Base-by-base conservation (phyloP, 2,329 filamentous ascomycete genomes). In the Fusarium buxicola region DNA sequence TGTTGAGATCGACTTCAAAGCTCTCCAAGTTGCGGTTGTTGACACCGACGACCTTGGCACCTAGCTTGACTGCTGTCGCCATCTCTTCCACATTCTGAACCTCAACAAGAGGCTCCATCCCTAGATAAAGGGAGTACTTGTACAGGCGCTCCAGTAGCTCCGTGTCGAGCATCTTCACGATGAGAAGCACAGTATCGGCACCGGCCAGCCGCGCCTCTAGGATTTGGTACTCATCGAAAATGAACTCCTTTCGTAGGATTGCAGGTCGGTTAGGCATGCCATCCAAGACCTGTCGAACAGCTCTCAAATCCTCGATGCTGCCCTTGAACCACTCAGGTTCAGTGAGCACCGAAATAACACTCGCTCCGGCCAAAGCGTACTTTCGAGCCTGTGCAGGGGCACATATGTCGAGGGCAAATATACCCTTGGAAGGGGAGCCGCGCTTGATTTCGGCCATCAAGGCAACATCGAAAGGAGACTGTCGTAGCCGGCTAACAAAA, bases 261-360 rank as follows among this genome's bases (percentile, higher is more conserved):
- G 94, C 96, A 3, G 95, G 96, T 48, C 95, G 86, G 74, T 97
- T 96, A 2, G 92, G 89, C 89, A 99, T 93, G 11, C 91, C 90
- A 69, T 93, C 87, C n/a, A 99, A 81, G 44, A 92, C 93, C 76
- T 94, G 91, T 39, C 95, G 88, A 27, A 98, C 95, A 30, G 90
- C 88, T 58, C 91, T 87, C 50, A 99, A 80, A 74, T 99, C 95
- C 56, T 99, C 94, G 59, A 99, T 94, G 76, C 91, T 96, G 43
- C 95, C 95, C 79, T 97, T 98, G 83, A 99, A 99, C 95, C 95
- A 99, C 73, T 98, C 91, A 1, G 96, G 95, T 77, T 99, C 95
- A 0, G 95, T 99, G 41, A 99, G 85, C n/a, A 99, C 95, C 2
- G 95, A 98, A 66, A 99, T 99, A 34, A 96, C 92, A 74, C 94